Conservation (phyloP, 345 rosid species). For the Brassica rapa region DNA sequence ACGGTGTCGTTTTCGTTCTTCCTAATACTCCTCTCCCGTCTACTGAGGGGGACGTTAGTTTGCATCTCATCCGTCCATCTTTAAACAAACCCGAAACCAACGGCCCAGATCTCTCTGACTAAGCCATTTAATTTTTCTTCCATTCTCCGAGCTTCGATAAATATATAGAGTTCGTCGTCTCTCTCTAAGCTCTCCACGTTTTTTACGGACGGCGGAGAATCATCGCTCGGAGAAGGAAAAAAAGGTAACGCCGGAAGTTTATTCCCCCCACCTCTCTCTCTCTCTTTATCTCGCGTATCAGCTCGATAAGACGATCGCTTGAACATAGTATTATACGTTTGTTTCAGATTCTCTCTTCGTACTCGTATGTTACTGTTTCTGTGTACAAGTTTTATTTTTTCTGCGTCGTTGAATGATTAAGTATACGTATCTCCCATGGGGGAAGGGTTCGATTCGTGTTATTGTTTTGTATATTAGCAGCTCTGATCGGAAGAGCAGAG, state of each 20-base stretch:
- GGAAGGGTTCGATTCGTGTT: slow-evolving; percentile 15
- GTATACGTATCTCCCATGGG: not conserved
- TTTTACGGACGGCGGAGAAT: slow-evolving; percentile 36
- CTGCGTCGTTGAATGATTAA: not conserved
- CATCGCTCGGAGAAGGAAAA: slow-evolving; percentile 20
- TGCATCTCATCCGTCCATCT: slow-evolving; percentile 25
- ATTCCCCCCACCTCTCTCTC: not conserved
- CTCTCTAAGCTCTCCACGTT: slow-evolving; percentile 27
- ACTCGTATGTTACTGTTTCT: slow-evolving; percentile 2
- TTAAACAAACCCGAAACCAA: slow-evolving; percentile 30
- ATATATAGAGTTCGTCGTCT: not conserved
- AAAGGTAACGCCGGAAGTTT: slow-evolving; percentile 25
- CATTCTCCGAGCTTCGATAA: not conserved
- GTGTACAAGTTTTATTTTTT: not conserved
- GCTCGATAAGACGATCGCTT: slow-evolving; percentile 11
- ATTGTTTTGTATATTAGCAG: not conserved
- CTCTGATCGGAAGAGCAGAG: slow-evolving; percentile 4
- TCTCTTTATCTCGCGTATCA: not conserved
- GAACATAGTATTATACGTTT: slow-evolving; percentile 4
- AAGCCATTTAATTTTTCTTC: slow-evolving; percentile 21
- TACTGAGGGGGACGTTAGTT: not conserved
- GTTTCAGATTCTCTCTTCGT: slow-evolving; percentile 5
- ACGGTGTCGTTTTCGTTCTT: slow-evolving; percentile 33
- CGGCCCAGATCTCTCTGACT: slow-evolving; percentile 30
- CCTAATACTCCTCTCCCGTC: slow-evolving; percentile 28